A percentile compares a stretch with the other conserved stretches of the same genome.
These are phyloP conservation scores for Salinomyces thailandicus DNA, from an alignment of 2,329 filamentous ascomycete genomes.

Conservation along the genomic window DNA sequence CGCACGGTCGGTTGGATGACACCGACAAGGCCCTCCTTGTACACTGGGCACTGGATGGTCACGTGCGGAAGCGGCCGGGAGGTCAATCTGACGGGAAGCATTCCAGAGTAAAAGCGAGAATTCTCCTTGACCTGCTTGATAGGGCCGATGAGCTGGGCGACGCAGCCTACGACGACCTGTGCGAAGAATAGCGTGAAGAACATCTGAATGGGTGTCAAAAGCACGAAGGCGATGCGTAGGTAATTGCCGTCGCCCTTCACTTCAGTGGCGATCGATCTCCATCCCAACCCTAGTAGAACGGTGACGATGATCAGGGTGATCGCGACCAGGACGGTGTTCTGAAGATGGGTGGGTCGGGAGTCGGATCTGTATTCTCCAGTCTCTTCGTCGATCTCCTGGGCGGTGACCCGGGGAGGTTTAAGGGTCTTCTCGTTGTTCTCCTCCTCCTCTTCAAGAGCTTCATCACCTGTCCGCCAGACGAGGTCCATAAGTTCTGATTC, in stretches of 20 bases:
- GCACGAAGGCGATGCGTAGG: slow-evolving; percentile 53
- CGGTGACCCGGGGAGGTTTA: slow-evolving; percentile 34
- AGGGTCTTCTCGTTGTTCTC: slow-evolving; percentile 36
- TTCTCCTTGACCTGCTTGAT: slow-evolving; percentile 60
- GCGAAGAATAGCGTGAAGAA: slow-evolving; percentile 77
- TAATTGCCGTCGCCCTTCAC: slow-evolving; percentile 54
- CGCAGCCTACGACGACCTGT: slow-evolving; percentile 65
- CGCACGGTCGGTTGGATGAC: slow-evolving; percentile 70
- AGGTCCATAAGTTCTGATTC: slow-evolving; percentile 68
- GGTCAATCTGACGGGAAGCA: slow-evolving; percentile 53
- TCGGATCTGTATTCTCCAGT: slow-evolving; percentile 57
- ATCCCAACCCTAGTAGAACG: slow-evolving; percentile 57
- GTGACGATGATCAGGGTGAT: slow-evolving; percentile 57
- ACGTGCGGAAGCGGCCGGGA: slow-evolving; percentile 53
- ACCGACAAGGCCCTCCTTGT: slow-evolving; percentile 67
- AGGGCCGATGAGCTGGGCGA: slow-evolving; percentile 67
- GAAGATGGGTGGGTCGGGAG: slow-evolving; percentile 54
- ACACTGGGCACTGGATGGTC: slow-evolving; percentile 72
- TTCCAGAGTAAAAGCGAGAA: slow-evolving; percentile 72
- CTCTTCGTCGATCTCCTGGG: slow-evolving; percentile 59
- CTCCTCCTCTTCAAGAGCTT: slow-evolving; percentile 43
- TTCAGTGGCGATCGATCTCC: slow-evolving; percentile 58
- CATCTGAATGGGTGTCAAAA: slow-evolving; percentile 58
- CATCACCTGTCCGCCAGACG: slow-evolving; percentile 44
- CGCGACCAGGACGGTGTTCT: slow-evolving; percentile 59